Conservation (phyloP, 371 early-diverging fungal species). For the Mortierella sp. region DNA sequence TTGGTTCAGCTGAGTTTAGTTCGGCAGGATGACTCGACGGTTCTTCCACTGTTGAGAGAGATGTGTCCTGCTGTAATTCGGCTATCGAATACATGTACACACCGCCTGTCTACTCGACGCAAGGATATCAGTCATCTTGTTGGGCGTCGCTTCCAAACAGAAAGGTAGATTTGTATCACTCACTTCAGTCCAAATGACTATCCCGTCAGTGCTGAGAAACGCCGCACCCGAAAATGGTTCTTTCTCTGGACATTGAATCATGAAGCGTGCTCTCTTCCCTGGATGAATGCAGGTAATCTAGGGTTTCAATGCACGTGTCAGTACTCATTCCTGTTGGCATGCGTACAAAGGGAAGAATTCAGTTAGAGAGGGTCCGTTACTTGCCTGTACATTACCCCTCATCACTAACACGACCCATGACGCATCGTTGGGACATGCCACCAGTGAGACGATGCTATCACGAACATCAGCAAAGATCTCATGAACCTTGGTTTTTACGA, state of each 20-base stretch:
- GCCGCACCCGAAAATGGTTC: constrained; percentile 35
- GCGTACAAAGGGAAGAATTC: too few relatives aligned
- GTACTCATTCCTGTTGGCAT: background rate
- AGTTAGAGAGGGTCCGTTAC: too few relatives aligned
- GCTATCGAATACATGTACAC: constrained; percentile 23
- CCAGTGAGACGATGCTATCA: constrained; percentile 19
- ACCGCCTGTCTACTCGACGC: constrained; percentile 27
- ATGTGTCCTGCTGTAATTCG: background rate
- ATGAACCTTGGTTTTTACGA: constrained; percentile 27
- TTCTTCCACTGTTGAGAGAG: background rate
- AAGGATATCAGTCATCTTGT: background rate
- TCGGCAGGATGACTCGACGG: too few relatives aligned
- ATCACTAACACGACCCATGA: constrained; percentile 31
- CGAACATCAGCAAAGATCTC: constrained; percentile 18
- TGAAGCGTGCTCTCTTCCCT: constrained; percentile 21
- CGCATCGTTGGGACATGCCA: constrained; percentile 15
- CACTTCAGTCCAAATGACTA: constrained; percentile 44
- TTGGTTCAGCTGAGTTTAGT: background rate
- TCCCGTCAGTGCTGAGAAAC: constrained; percentile 15
- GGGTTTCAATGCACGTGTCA: background rate
- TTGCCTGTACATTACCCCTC: constrained; percentile 28
- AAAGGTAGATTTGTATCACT: background rate
- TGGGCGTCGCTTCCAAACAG: background rate
- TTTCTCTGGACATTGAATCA: constrained; percentile 23
- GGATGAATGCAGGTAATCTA: constrained; percentile 30